Percentiles rank a stretch among this genome's conserved stretches.
Conservation (phyloP, 495 filamentous ascomycete genomes). For the Penicillium fimorum region DNA sequence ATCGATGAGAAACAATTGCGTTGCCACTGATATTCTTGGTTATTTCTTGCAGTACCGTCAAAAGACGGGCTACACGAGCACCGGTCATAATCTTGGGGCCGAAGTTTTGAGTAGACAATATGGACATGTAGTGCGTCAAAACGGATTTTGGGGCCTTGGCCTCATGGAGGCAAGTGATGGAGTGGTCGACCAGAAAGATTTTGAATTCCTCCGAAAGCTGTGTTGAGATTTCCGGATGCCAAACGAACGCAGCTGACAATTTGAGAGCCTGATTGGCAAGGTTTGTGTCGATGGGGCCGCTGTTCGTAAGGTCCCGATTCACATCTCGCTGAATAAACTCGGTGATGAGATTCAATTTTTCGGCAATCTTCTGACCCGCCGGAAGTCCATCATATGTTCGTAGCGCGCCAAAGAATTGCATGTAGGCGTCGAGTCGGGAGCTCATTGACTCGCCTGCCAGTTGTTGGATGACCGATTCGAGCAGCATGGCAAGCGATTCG, state of each 20-base stretch:
- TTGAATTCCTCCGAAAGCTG: constrained; percentile 73
- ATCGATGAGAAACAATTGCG: constrained; percentile 67
- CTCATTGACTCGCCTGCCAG: constrained; percentile 67
- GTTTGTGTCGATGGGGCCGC: constrained; percentile 51
- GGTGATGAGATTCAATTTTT: constrained; percentile 71
- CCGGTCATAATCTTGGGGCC: constrained; percentile 66
- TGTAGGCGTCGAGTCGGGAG: constrained; percentile 81
- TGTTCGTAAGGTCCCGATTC: constrained; percentile 32
- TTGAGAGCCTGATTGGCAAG: constrained; percentile 75
- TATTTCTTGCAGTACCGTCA: constrained; percentile 67
- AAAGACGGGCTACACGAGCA: constrained; percentile 62
- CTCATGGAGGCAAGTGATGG: constrained; percentile 65
- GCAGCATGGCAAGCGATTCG: constrained; percentile 65
- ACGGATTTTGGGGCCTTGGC: constrained; percentile 69
- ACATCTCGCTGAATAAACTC: constrained; percentile 82
- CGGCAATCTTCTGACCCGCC: constrained; percentile 63
- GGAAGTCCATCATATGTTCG: constrained; percentile 76
- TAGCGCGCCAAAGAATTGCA: constrained; percentile 69
- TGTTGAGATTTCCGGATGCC: constrained; percentile 61
- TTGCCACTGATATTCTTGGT: constrained; percentile 74
- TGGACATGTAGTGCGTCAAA: constrained; percentile 70
- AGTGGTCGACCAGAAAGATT: constrained; percentile 74
- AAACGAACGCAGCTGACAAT: constrained; percentile 68
- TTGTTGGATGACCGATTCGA: constrained; percentile 74
- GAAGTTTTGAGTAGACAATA: constrained; percentile 77